These are phyloP conservation scores for Blastocystis sp. DNA, from an alignment of 352 stramenopile species.

Conservation along the genomic window DNA sequence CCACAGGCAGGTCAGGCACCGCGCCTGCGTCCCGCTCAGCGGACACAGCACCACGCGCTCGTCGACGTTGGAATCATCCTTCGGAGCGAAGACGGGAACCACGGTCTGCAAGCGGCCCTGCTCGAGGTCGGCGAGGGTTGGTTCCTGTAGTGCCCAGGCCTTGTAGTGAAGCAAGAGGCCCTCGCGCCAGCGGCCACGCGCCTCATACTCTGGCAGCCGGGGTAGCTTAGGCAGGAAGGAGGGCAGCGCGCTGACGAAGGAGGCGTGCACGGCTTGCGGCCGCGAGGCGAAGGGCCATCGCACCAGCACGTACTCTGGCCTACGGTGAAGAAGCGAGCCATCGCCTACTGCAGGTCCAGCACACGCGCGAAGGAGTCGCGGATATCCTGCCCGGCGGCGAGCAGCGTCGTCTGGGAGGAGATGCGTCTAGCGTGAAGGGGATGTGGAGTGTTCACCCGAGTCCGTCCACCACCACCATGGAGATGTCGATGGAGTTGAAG, in stretches of 20 bases:
- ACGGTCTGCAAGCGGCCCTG: not conserved
- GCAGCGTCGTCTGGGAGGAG: not conserved
- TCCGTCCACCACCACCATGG: not conserved
- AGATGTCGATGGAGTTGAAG: not conserved
- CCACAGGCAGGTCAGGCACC: constrained; percentile 20
- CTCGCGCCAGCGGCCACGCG: not conserved
- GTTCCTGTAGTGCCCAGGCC: not conserved
- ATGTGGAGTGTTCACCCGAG: not conserved
- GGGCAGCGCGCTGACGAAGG: not conserved
- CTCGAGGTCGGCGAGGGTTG: not conserved
- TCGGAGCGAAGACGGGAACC: not conserved
- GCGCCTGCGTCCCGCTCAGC: constrained; percentile 4
- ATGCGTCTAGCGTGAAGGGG: not conserved
- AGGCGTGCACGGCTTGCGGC: not conserved
- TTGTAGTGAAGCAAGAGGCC: not conserved
- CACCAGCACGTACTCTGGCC: constrained; percentile 24
- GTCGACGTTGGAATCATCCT: not conserved
- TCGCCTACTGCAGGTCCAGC: constrained; percentile 15
- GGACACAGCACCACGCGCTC: constrained; percentile 23
- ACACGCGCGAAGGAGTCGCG: not conserved
- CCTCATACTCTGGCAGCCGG: not conserved
- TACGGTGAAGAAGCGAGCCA: not conserved
- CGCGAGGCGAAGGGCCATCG: not conserved
- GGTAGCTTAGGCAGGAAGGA: not conserved
- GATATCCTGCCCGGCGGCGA: not conserved